Evolutionary conservation across 2,329 filamentous ascomycete species (phyloP), one percentile per base, ranked within the genome.

Genomic region (Fusarium keratoplasticum): DNA sequence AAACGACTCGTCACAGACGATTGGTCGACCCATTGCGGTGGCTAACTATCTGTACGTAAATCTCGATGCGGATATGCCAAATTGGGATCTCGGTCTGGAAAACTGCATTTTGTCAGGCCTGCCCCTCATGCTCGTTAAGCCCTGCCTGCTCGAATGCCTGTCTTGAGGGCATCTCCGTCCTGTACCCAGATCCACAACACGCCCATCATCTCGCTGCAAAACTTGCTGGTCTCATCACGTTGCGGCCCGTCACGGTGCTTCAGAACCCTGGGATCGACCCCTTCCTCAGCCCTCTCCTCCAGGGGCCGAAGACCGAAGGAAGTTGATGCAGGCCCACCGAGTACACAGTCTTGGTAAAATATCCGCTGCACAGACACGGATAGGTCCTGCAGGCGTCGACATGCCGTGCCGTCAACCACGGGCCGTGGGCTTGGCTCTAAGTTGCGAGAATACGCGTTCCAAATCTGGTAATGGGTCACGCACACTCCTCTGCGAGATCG

Each of bases 11-110:
- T 31, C 55, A 22, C 54, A 68, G 35, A 27, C 44, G 22, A 73
- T 76, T 68, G 70, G 73, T 58, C 61, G 25, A 62, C 7, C 47
- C 11, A 36, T 54, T 47, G 16, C 29, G 20, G 61, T 67, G 42
- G 57, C 64, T 50, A 76, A 66, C 59, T 36, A 38, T 54, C 55
- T 22, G 47, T 73, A 64, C 67, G 64, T 61, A 72, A 74, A 72
- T 69, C 16, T 61, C 58, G 52, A 66, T 65, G 50, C 47, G 27
- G 47, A 66, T 52, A 62, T 65, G 33, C 73, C 61, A 18, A 62
- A 72, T 73, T 66, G 60, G 66, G 67, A 54, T 66, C 69, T 76
- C 74, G 69, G 74, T 77, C 73, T 75, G 72, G 70, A 66, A 36
- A 77, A 64, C 20, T 70, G 61, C 73, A 76, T 72, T 55, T 73